Base-by-base conservation (phyloP, 2,329 filamentous ascomycete genomes). In the Akanthomyces muscarius region DNA sequence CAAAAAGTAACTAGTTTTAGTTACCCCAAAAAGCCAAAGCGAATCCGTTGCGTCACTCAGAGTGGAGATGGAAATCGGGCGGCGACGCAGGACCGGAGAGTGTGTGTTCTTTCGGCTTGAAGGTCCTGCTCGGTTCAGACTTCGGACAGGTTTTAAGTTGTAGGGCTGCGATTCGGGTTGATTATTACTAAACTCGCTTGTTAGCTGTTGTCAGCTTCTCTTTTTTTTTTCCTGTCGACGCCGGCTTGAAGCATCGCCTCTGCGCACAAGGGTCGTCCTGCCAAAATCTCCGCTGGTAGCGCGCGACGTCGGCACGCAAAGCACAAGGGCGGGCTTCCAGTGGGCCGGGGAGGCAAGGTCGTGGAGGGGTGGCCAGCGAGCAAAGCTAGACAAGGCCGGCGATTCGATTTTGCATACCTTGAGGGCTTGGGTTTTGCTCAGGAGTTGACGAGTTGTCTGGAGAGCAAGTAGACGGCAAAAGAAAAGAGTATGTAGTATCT, bases 31-130 rank as follows among this genome's bases (percentile, higher is more conserved):
- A 61, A 44, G 51, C 51, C 59, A 55, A 55, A 55, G 41, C 51
- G 52, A 62, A 25, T 48, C 33, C 52, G 51, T 50, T 62, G 60
- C 60, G 60, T 62, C 60, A 62, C 60, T 55, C 8, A 14, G 21
- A 50, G 60, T 55, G 60, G 60, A 45, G 42, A 41, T 62, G n/a
- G 18, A 47, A 50, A 61, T 61, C 50, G 50, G 41, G 48, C 53
- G 23, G 30, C 25, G 28, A 47, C 23, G 38, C 16, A 61, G 58
- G 16, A 51, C 47, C 38, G 47, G 57, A 60, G 48, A 59, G 57
- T 52, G 23, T 36, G 18, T 30, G 28, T 30, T 16, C 3, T 36
- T 23, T 38, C 21, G 44, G 28, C 25, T 30, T 6, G 48, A 1
- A 41, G 1, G 21, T 4, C 23, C 21, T 52, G 10, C 18, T 36